phyloP scores from a whole-genome alignment of 441 rosid species.

The Brassica hybrid region DNA sequence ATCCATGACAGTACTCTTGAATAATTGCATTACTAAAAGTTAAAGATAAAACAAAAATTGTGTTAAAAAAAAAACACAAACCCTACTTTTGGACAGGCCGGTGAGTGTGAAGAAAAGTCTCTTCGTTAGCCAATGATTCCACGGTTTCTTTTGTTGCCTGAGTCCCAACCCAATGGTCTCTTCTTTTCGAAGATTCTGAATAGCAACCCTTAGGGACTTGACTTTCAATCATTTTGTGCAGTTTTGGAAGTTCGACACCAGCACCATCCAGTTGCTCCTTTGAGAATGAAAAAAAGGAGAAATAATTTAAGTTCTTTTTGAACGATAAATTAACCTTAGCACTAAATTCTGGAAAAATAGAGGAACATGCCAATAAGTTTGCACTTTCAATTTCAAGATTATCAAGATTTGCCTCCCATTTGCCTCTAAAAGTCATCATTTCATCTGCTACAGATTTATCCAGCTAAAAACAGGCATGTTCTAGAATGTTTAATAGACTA shows the following conservation, averaged over 20 bases:
- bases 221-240: conserved; percentile 84
- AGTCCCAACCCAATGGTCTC: conserved; percentile 97
- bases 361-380: conserved; percentile 74
- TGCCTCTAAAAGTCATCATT: conserved; percentile 76
- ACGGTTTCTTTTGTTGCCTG: conserved; percentile 71
- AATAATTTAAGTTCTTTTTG: conserved; percentile 3
- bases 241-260: conserved; percentile 88
- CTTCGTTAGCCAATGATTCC: conserved; percentile 79
- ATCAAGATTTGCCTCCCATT: conserved; percentile 91
- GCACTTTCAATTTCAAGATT: conserved; percentile 92
- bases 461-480: conserved; percentile 55
- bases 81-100: conserved; percentile 89
- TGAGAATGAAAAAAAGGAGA: conserved; percentile 17
- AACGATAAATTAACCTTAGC: neutral
- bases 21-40: conserved; percentile 27
- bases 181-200: conserved; percentile 93
- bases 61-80: neutral
- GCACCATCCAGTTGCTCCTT: conserved; percentile 99
- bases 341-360: conserved; percentile 5
- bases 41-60: conserved; percentile 13
- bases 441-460: conserved; percentile 71
- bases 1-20: conserved; percentile 4
- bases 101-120: conserved; percentile 81
- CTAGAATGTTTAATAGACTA: conserved; percentile 31
- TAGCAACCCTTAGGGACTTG: conserved; percentile 80